Percentiles rank a stretch among this genome's conserved stretches.
Conservation (phyloP, 108 stramenopile genomes). For the Stephanodiscus minutulus region DNA sequence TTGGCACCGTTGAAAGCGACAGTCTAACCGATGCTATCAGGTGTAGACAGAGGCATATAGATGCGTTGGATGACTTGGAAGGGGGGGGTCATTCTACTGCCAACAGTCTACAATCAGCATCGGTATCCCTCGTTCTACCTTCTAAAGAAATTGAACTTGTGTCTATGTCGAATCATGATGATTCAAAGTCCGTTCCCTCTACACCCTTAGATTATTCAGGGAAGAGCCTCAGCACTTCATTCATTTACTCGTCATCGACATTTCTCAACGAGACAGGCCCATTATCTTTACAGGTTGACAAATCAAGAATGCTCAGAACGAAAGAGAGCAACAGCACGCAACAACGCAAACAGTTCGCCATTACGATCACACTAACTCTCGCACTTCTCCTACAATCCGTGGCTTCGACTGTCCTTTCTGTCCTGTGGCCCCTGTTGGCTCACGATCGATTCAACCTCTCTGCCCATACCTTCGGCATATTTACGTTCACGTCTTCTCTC, state of each 20-base stretch:
- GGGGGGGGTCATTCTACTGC: background rate
- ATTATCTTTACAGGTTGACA: background rate
- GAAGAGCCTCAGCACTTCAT: background rate
- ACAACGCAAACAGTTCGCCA: conserved; percentile 2
- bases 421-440: conserved; percentile 34
- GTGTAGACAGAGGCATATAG: conserved; percentile 12
- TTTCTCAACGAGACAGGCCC: conserved; percentile 27
- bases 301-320: background rate
- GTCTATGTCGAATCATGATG: background rate
- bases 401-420: conserved; percentile 26
- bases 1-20: background rate
- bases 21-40: background rate
- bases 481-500: conserved; percentile 32
- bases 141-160: conserved; percentile 8
- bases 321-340: background rate
- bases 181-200: background rate
- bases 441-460: conserved; percentile 33
- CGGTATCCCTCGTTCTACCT: background rate
- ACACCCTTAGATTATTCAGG: background rate
- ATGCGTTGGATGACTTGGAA: conserved; percentile 13
- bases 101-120: conserved; percentile 1
- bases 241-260: conserved; percentile 4
- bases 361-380: conserved; percentile 14
- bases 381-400: conserved; percentile 35
- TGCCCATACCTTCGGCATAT: conserved; percentile 35